These are phyloP conservation scores for Pseudonitzschia multistriata DNA, from an alignment of 108 stramenopile genomes.

Conservation along the genomic window DNA sequence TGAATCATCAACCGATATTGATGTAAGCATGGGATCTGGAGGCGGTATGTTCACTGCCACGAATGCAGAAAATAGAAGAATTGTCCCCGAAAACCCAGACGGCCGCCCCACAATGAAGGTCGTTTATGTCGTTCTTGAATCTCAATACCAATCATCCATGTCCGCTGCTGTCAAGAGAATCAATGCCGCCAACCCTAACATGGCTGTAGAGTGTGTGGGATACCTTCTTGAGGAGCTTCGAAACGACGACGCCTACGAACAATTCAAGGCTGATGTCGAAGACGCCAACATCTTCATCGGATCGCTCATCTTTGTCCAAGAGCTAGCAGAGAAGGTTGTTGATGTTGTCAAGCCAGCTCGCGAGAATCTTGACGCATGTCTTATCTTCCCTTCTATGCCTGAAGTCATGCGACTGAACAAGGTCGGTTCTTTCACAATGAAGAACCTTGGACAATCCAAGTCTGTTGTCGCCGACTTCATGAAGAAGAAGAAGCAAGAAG, in stretches of 20 bases:
- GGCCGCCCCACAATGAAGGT: conserved; percentile 86
- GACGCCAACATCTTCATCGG: conserved; percentile 96
- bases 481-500: conserved; percentile 98
- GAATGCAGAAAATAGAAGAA: conserved; percentile 86
- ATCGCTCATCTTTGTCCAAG: conserved; percentile 95
- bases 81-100: conserved; percentile 79
- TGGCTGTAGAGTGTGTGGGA: conserved; percentile 96
- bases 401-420: conserved; percentile 98
- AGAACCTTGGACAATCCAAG: conserved; percentile 94
- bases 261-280: conserved; percentile 90
- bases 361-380: conserved; percentile 88
- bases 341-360: conserved; percentile 88
- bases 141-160: conserved; percentile 94
- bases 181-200: conserved; percentile 91
- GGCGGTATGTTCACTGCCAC: conserved; percentile 87
- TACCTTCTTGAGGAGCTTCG: conserved; percentile 94
- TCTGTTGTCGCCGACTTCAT: conserved; percentile 94
- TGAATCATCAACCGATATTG: conserved; percentile 16
- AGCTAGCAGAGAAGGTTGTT: conserved; percentile 93
- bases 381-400: conserved; percentile 96
- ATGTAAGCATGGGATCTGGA: conserved; percentile 23
- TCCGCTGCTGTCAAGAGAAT: conserved; percentile 94
- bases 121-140: conserved; percentile 97
- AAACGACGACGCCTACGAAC: conserved; percentile 82
- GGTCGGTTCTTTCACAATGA: conserved; percentile 95